A percentile compares a stretch with the other conserved stretches of the same genome.
Evolutionary conservation across 169 alveolate genomes (phyloP).

Genomic region (Plasmodium gonderi): DNA sequence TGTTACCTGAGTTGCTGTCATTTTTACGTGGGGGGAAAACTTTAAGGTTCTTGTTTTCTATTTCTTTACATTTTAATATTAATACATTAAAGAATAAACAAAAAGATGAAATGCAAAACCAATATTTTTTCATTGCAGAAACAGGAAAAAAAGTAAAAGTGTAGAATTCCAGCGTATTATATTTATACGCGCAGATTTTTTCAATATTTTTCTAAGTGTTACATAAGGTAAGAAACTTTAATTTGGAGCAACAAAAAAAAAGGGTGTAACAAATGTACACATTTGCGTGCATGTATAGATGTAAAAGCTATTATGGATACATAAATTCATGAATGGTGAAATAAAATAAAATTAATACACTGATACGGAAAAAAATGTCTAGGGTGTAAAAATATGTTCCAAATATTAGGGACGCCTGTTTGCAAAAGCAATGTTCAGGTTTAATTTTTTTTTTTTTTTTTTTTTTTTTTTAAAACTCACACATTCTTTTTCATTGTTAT

Average conservation of each 20-base stretch:
- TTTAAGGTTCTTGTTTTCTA: constrained; percentile 13
- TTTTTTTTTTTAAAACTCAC: background rate
- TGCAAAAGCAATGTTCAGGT: background rate
- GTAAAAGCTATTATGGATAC: background rate
- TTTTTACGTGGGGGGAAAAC: background rate
- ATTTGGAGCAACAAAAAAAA: background rate
- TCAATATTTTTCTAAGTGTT: constrained; percentile 7
- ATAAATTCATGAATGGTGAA: background rate
- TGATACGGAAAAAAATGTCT: background rate
- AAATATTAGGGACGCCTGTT: constrained; percentile 4
- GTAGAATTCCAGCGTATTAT: constrained; percentile 10
- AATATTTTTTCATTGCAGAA: constrained; percentile 65
- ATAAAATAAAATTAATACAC: background rate
- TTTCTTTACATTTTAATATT: constrained; percentile 45
- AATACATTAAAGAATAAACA: constrained; percentile 5
- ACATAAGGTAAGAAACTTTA: constrained; percentile 4
- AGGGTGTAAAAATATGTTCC: background rate
- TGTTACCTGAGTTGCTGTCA: constrained; percentile 24
- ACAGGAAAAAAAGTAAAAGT: background rate
- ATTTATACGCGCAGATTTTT: constrained; percentile 14
- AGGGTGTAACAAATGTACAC: background rate
- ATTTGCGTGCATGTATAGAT: background rate
- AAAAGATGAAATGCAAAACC: constrained; percentile 32
- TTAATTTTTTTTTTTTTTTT: background rate
- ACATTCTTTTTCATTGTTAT: background rate